Evolutionary conservation across 306 rosid species (phyloP).

Genomic region (Lathyrus sativus): DNA sequence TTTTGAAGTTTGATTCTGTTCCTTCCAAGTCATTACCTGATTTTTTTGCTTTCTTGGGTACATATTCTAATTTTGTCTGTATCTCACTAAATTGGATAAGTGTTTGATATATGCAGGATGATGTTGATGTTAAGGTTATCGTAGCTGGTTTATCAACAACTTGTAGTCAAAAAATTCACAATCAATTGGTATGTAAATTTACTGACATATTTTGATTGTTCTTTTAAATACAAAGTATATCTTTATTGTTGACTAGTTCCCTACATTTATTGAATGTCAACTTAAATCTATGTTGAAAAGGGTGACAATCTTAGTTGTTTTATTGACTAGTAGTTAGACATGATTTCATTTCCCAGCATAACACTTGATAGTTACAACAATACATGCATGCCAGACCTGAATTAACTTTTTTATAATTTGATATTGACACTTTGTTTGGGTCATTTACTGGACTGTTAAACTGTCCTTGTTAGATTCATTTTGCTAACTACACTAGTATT

Average conservation of each 20-base stretch:
- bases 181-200: conserved; percentile 71
- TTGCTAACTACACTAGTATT: conserved; percentile 29
- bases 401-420: background rate
- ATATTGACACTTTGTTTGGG: conserved; percentile 28
- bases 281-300: conserved; percentile 24
- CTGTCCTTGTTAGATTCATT: conserved; percentile 26
- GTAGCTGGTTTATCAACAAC: conserved; percentile 89
- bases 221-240: conserved; percentile 26
- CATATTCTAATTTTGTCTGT: conserved; percentile 11
- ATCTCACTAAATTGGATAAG: conserved; percentile 33
- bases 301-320: conserved; percentile 17
- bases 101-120: conserved; percentile 63
- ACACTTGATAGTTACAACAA: conserved; percentile 30
- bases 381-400: conserved; percentile 9
- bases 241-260: conserved; percentile 14
- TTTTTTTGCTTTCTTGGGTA: conserved; percentile 7
- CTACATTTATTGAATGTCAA: conserved; percentile 26
- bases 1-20: conserved; percentile 15
- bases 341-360: conserved; percentile 11
- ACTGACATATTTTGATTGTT: conserved; percentile 26
- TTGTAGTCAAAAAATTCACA: conserved; percentile 96
- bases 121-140: conserved; percentile 75
- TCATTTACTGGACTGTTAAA: conserved; percentile 12
- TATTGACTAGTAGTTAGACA: conserved; percentile 22
- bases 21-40: conserved; percentile 23